Percentiles rank a stretch among this genome's conserved stretches.
Conservation (phyloP, 176 grass and related monocot species). For the Paspalum vaginatum region DNA sequence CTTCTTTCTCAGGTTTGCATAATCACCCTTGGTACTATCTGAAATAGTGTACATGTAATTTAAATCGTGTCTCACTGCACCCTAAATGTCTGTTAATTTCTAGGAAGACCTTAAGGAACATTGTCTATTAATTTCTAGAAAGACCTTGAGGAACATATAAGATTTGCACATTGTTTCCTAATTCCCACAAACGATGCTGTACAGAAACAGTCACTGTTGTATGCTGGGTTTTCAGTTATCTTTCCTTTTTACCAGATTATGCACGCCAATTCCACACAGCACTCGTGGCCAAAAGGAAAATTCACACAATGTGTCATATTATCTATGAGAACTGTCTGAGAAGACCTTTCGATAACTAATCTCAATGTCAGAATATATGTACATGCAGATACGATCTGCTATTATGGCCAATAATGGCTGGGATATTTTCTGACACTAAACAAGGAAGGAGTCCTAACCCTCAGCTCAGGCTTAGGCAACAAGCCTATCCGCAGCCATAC, state of each 20-base stretch:
- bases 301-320: neutral
- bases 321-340: conserved; percentile 6
- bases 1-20: conserved; percentile 84
- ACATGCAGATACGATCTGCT: too few species aligned
- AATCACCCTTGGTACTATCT: conserved; percentile 29
- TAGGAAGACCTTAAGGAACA: too few species aligned
- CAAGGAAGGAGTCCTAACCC: too few species aligned
- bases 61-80: neutral
- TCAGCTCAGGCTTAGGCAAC: too few species aligned
- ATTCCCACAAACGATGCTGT: conserved; percentile 20
- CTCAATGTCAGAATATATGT: too few species aligned
- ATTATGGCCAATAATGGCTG: too few species aligned
- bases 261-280: conserved; percentile 6
- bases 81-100: neutral
- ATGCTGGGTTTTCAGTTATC: conserved; percentile 1
- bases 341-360: neutral
- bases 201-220: conserved; percentile 12
- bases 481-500: too few species aligned
- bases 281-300: neutral
- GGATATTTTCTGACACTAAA: too few species aligned
- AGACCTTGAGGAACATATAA: conserved; percentile 15
- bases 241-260: conserved; percentile 27
- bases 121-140: neutral
- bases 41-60: conserved; percentile 1
- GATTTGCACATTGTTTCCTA: conserved; percentile 4